Evolutionary conservation across 2,329 filamentous ascomycete genomes (phyloP), one percentile per base, ranked within the genome.

Genomic region (Trichoderma sp.): DNA sequence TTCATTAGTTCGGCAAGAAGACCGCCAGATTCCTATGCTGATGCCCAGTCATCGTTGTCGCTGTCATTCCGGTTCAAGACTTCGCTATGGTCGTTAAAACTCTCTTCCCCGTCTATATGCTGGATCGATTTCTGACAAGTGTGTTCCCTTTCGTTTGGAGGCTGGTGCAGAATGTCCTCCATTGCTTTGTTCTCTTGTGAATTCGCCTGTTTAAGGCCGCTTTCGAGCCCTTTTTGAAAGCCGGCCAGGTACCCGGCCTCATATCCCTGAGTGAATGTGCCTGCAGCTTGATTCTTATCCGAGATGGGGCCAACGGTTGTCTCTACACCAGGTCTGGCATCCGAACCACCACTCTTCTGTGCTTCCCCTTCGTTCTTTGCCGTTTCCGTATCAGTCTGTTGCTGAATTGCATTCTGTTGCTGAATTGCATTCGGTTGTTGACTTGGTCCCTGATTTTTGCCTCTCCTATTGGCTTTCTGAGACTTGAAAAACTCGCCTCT

Each of bases 11-110:
- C 9, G 3, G 53, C 35, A 38, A 71, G 27, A 1, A 71, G 33
- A 4, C 35, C 18, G 8, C 53, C 35, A 31, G 18, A 16, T 45
- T 14, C 24, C 27, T 18, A 35, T 38, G 6, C 21, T 31, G 27
- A 18, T 31, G 18, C 12, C 8, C 18, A 11, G 1, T 31, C 24
- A 21, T 29, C 8, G 3, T 45, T 6, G 1, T 21, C 0, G 9
- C 7, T 27, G 11, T 6, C 33, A 35, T 6, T 3, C 4, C 33
- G 64, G 11, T 12, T 68, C 8, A 14, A 0, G 0, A 2, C 9
- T 0, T 6, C 33, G 12, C 11, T 29, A 1, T 24, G 5, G 1
- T 6, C 11, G 6, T 2, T 14, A 18, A 18, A 12, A 7, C 0
- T 45, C 5, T 33, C 9, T 12, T 63, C 14, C 0, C 50, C 56